Evolutionary conservation across 2,329 filamentous ascomycete genomes (phyloP), one percentile per base, ranked within the genome.

Genomic region (Clonostachys rosea): DNA sequence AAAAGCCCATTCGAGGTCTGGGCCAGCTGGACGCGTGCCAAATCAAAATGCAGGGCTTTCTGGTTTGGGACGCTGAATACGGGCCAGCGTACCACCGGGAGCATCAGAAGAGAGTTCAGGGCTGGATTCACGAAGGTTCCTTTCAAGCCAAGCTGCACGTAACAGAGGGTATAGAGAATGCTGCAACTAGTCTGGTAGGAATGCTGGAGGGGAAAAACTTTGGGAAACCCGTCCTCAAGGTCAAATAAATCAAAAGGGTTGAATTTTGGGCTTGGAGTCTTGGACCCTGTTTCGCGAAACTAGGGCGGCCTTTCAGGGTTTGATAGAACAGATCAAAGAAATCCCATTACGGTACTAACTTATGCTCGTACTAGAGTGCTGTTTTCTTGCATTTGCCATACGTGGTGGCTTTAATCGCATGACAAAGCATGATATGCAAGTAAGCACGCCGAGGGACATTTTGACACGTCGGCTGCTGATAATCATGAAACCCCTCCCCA

Each of bases 131-230:
- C 36, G 87, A 94, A 5, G 89, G 87, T 13, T 81, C 75, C 6
- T 79, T 95, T 72, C 87, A 87, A 73, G 77, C 81, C 44, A 83
- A 84, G 68, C 73, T 86, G 51, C 71, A 78, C 56, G 70, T 87
- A 49, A 90, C 85, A 1, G 75, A 84, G 47, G 89, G 89, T 17
- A 91, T 95, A 49, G 90, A 95, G 51, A 83, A 88, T n/a, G 85
- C 84, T 1, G 71, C 81, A 6, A 79, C 91, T 47, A 90, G 86
- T 0, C 75, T 95, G 50, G 67, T 92, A 11, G 87, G 83, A 12
- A 83, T 95, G 73, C 74, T 94, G 46, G 64, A 79, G 59, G 90
- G 90, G 64, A 78, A 87, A 66, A 95, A 95, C 72, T 88, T 91
- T 67, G 90, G 90, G 56, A 95, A 95, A 79, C 86, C 89, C 13